Base-by-base conservation (phyloP, 2,329 filamentous ascomycete species). In the Alternaria arbusti region DNA sequence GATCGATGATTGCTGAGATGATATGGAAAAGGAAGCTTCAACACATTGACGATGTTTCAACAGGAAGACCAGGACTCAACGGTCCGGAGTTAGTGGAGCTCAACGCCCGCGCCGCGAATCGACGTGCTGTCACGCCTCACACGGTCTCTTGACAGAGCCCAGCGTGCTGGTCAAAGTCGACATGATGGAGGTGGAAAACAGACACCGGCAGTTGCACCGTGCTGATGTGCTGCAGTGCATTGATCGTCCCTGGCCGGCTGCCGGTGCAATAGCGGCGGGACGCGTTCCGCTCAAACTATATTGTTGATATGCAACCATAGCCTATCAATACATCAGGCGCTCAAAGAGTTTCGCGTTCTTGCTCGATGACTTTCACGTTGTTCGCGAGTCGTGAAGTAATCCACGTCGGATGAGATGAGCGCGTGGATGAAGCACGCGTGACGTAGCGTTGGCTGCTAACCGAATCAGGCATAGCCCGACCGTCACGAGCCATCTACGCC, bases 401-500 rank as follows among this genome's bases (percentile, higher is more conserved):
- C n/a, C 28, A 54, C 13, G 36, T 45, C 47, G 47, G 56, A 63
- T 55, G 56, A 50, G 60, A 40, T 44, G 56, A 51, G 60, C 60
- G 60, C 60, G 60, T 63, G 60, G 59, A 43, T 54, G 56, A 44
- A 49, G 40, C 36, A 43, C 36, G 54, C 47, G 59, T 65, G 59
- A 63, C 59, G 63, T 65, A 54, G 52, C 40, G 22, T 36, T 5
- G 22, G 11, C 3, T 8, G 15, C 59, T 57, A 57, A 32, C 26
- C 46, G n/a, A n/a, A 13, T 28, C 20, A 15, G 57, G 7, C 28
- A 15, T 66, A 68, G 66, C 58, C 25, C 20, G 7, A 3, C 20
- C 22, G 32, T 67, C 68, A 68, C 64, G 68, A 65, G 68, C 64
- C 57, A 55, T 43, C 46, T 13, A 58, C 46, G 60, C n/a, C 60